Base-by-base conservation (phyloP, 495 filamentous ascomycete species). In the Penicillium salamii region DNA sequence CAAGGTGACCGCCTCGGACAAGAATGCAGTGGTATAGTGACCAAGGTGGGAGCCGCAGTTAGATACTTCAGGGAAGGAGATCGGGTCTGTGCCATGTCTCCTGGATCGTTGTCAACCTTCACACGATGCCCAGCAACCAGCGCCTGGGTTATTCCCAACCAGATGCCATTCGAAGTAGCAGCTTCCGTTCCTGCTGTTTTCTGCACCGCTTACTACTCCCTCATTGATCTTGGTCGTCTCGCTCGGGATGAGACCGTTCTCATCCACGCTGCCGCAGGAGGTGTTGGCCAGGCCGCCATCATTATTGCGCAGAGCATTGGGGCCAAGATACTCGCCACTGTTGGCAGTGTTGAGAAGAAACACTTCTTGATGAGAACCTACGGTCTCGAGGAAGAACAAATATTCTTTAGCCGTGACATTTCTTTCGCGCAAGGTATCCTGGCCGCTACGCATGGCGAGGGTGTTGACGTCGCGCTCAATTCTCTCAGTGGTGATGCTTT, bases 211-310 rank as follows among this genome's bases (percentile, higher is more conserved):
- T 80, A 82, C 52, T 79, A 86, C 61, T 72, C 76, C 1, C 61
- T 87, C 1, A 31, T 68, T 4, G 58, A 72, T 24, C 21, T 73
- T 5, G 70, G 61, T 0, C 47, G 53, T 1, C 46, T 79, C 15
- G n/a, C 43, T 5, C 21, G 74, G 7, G 81, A 68, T 23, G 81
- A 88, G 53, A 76, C 63, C 7, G 74, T 86, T 8, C 63, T 87
- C 17, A 82, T 87, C 42, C 80, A 86, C 51, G 71, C 71, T 1
- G 84, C 78, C 11, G 74, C 80, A 6, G 80, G 82, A 21, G 78
- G 74, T 1, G 75, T 85, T 8, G 83, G 83, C 7, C 82, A 86
- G 59, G 83, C 83, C 2, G 78, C 83, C 11, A 83, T 86, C 49
- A 63, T 61, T 14, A 49, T 88, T 7, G 79, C 81, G 0, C 75